phyloP scores from a whole-genome alignment of 2,329 filamentous ascomycete genomes.

The Stemphylium vesicarium region DNA sequence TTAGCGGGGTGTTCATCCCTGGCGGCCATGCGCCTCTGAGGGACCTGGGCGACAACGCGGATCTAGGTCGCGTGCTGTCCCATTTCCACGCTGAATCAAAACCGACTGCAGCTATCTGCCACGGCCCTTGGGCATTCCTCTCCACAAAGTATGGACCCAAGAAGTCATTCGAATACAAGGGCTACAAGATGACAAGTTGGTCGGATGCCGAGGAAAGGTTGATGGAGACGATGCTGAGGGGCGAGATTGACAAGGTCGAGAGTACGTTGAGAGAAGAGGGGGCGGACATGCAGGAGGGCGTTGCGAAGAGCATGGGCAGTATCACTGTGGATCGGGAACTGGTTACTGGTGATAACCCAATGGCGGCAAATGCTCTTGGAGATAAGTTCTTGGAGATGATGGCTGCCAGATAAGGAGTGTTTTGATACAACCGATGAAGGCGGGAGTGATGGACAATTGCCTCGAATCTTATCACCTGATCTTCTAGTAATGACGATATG shows the following conservation, averaged over 20 bases:
- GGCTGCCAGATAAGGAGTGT: constrained; percentile 5
- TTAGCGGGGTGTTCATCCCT: constrained; percentile 53
- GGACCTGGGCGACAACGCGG: constrained; percentile 51
- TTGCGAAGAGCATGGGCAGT: constrained; percentile 48
- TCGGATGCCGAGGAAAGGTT: constrained; percentile 55
- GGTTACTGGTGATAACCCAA: constrained; percentile 42
- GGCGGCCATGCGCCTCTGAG: constrained; percentile 55
- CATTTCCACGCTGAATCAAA: constrained; percentile 52
- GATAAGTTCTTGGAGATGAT: constrained; percentile 46
- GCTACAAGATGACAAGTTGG: constrained; percentile 55
- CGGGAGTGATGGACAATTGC: too few species aligned
- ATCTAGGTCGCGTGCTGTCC: constrained; percentile 52
- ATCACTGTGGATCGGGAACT: constrained; percentile 54
- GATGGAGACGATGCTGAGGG: constrained; percentile 54
- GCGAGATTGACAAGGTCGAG: constrained; percentile 54
- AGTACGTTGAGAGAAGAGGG: constrained; percentile 48
- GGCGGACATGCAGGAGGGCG: constrained; percentile 54
- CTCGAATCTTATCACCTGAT: too few species aligned
- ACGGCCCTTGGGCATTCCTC: constrained; percentile 55
- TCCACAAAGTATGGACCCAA: constrained; percentile 48
- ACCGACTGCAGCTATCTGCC: constrained; percentile 56
- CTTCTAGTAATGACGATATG: too few species aligned
- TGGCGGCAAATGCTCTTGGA: constrained; percentile 42
- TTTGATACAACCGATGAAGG: not conserved
- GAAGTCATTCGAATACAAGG: constrained; percentile 53